Evolutionary conservation across 352 stramenopile genomes (phyloP), one percentile per base, ranked within the genome.

Genomic region (Peronospora belbahrii): DNA sequence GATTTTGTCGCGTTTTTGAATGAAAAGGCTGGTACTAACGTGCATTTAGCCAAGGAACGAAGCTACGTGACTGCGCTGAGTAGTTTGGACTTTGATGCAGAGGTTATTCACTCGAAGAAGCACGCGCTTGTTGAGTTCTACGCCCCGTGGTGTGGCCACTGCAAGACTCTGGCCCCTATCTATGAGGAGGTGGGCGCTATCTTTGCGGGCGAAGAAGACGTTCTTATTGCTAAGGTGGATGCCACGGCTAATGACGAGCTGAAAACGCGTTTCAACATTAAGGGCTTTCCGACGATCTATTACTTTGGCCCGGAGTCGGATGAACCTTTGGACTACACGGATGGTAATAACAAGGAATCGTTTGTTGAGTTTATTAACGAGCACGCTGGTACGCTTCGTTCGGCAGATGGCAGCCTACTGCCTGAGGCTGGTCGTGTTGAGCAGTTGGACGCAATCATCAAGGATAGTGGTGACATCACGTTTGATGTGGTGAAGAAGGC

Each of bases 61-160:
- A 89, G 67, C 49, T 68, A 78, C 49, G 82, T 90, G 15, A 54
- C 52, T 15, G 77, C 75, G 9, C 64, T 94, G 8, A 74, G 60
- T 7, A 62, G 73, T 20, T 40, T 59, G 14, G 70, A 86, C 65
- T 94, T 94, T 59, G 82, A 90, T 47, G 70, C 60, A 10, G 68
- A 90, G 36, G 77, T 90, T 3, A 80, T 88, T 19, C 65, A 89
- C 56, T 80, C 76, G 7, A 86, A 86, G 52, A 90, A 91, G 58
- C 79, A 94, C 63, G 65, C 65, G 37, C 59, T 97, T 24, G 88
- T 97, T 6, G 87, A 97, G 60, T 97, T 97, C 62, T 96, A 95
- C 62, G 90, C 90, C 22, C 90, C 89, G 19, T 97, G 88, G 88
- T 97, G 88, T 53, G 90, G 90, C 39, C 90, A 97, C 78, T 97